Percentiles rank a stretch among this genome's conserved stretches.
phyloP scores from a whole-genome alignment of 1,284 basidiomycete species.

The Ustilago cynodontis region DNA sequence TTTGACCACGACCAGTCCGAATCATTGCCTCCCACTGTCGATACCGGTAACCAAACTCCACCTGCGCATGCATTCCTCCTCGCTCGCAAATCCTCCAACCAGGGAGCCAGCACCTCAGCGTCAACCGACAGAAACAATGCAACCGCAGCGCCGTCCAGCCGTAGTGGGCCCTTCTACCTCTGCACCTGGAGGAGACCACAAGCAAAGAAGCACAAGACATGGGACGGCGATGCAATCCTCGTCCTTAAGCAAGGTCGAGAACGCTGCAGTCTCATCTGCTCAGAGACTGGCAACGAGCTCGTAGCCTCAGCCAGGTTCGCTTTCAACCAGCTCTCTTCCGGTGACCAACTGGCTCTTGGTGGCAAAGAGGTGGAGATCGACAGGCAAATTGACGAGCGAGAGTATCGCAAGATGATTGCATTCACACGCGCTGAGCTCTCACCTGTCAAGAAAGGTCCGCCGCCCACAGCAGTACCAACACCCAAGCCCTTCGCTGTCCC shows the following conservation, averaged over 20 bases:
- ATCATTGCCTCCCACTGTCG: neutral
- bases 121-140: neutral
- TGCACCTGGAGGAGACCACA: conserved; percentile 77
- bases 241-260: conserved; percentile 52
- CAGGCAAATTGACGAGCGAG: conserved; percentile 29
- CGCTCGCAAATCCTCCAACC: conserved; percentile 27
- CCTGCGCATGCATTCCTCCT: conserved; percentile 35
- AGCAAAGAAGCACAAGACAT: conserved; percentile 84
- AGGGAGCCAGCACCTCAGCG: neutral
- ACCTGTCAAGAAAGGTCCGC: conserved; percentile 29
- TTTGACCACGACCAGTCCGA: conserved; percentile 9
- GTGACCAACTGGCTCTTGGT: conserved; percentile 55
- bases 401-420: conserved; percentile 35
- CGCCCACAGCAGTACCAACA: conserved; percentile 33
- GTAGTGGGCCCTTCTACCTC: conserved; percentile 58
- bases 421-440: conserved; percentile 44
- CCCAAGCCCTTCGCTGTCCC: conserved; percentile 41
- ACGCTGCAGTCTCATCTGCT: conserved; percentile 53
- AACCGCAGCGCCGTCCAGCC: conserved; percentile 18
- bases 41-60: conserved; percentile 17
- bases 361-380: conserved; percentile 60
- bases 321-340: conserved; percentile 42
- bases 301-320: conserved; percentile 37
- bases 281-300: conserved; percentile 57
- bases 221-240: conserved; percentile 76